phyloP scores from a whole-genome alignment of 352 stramenopile species.

The Pythium folliculosum region DNA sequence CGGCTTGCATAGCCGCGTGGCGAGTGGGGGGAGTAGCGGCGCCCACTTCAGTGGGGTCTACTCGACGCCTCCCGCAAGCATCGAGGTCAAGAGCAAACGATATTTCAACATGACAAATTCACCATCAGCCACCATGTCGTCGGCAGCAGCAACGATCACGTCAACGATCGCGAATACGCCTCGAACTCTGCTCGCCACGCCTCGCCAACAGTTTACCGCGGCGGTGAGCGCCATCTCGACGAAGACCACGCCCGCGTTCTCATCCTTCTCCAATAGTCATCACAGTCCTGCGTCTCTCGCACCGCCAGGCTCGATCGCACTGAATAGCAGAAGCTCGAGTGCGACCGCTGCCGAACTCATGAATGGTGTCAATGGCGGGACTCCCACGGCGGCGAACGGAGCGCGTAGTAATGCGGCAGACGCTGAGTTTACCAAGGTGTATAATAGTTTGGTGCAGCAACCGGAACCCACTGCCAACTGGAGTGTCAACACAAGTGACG shows the following conservation, averaged over 20 bases:
- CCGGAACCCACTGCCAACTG: not conserved
- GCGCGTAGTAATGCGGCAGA: not conserved
- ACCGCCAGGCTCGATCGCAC: not conserved
- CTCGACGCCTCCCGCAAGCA: constrained; percentile 59
- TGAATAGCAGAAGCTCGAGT: constrained; percentile 16
- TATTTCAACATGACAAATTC: constrained; percentile 64
- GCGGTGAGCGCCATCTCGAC: constrained; percentile 78
- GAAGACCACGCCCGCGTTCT: constrained; percentile 70
- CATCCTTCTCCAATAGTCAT: constrained; percentile 44
- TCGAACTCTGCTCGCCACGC: constrained; percentile 58
- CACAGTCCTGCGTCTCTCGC: constrained; percentile 11
- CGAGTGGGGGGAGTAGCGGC: constrained; percentile 14
- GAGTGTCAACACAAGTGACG: not conserved
- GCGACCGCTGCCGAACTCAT: constrained; percentile 11
- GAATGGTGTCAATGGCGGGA: not conserved
- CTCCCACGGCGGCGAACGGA: not conserved
- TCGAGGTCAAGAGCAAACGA: constrained; percentile 67
- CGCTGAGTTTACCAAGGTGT: not conserved
- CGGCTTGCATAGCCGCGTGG: constrained; percentile 10
- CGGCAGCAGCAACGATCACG: constrained; percentile 65
- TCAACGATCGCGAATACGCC: constrained; percentile 77
- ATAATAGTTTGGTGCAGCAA: not conserved
- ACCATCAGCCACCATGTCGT: constrained; percentile 68
- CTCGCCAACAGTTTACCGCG: constrained; percentile 74
- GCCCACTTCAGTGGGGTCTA: constrained; percentile 51